A percentile compares a stretch with the other conserved stretches of the same genome.
Conservation (phyloP, 2,329 filamentous ascomycete genomes). For the Trichothecium sympodiale region DNA sequence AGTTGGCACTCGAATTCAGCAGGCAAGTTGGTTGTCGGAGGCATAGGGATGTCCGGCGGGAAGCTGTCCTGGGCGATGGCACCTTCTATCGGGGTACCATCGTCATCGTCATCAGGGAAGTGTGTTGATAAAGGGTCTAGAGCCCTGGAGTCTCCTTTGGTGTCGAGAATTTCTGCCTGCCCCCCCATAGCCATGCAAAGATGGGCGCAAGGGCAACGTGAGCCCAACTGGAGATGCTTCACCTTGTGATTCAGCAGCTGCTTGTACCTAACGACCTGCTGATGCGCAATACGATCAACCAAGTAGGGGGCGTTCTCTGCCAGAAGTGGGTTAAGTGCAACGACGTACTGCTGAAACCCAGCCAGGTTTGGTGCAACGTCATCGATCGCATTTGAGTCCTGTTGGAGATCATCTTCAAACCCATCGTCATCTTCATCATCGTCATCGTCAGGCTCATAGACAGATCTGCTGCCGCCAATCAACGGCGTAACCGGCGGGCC, state of each 20-base stretch:
- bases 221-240: slow-evolving; percentile 54
- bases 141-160: slow-evolving; percentile 41
- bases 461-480: slow-evolving; percentile 8
- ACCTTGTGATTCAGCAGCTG: slow-evolving; percentile 58
- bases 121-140: slow-evolving; percentile 44
- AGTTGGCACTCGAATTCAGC: slow-evolving; percentile 84
- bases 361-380: slow-evolving; percentile 60
- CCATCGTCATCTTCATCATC: slow-evolving; percentile 50
- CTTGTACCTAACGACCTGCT: slow-evolving; percentile 73
- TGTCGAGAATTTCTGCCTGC: slow-evolving; percentile 49
- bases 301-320: slow-evolving; percentile 46
- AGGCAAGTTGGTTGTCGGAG: slow-evolving; percentile 64
- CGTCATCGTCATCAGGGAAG: slow-evolving; percentile 45
- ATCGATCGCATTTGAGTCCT: slow-evolving; percentile 53
- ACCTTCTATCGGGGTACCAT: slow-evolving; percentile 58
- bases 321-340: slow-evolving; percentile 63
- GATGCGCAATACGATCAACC: slow-evolving; percentile 70
- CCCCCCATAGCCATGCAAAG: slow-evolving; percentile 60
- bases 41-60: slow-evolving; percentile 69
- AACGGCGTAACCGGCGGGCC: slow-evolving; percentile 42
- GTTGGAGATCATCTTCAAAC: slow-evolving; percentile 49
- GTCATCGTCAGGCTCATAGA: slow-evolving; percentile 33
- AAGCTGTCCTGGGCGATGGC: slow-evolving; percentile 64
- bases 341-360: slow-evolving; percentile 67
- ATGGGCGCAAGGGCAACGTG: slow-evolving; percentile 47